A percentile compares a stretch with the other conserved stretches of the same genome.
phyloP scores from a whole-genome alignment of 257 asterid species.

The Solanum gandarillasii region DNA sequence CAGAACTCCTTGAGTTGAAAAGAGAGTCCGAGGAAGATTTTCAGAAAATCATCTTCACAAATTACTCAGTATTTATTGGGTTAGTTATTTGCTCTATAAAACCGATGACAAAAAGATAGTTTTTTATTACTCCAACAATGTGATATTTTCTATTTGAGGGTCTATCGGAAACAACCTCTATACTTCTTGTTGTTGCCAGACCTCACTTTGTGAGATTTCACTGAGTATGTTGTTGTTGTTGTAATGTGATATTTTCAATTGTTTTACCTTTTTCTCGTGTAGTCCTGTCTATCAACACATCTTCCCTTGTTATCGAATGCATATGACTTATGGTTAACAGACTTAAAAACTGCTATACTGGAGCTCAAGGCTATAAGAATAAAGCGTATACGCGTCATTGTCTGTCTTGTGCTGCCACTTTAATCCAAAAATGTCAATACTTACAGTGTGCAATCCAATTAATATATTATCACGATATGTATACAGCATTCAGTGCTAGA shows the following conservation, averaged over 20 bases:
- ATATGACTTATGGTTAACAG: neutral
- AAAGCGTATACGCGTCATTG: neutral
- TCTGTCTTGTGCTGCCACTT: neutral
- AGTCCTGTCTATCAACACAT: neutral
- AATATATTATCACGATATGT: neutral
- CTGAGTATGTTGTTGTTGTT: neutral
- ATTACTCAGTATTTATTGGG: conserved; percentile 55
- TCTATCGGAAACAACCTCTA: neutral
- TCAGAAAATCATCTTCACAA: conserved; percentile 49
- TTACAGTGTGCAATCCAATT: neutral
- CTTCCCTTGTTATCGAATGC: neutral
- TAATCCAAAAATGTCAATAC: neutral
- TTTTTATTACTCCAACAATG: neutral
- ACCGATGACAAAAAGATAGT: neutral
- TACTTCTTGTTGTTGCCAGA: neutral
- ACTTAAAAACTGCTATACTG: neutral
- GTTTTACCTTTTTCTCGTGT: neutral
- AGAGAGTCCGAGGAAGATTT: conserved; percentile 62
- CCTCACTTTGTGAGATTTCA: neutral
- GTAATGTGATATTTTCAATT: neutral
- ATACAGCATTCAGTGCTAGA: neutral
- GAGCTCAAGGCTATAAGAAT: neutral
- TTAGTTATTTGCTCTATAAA: conserved; percentile 12
- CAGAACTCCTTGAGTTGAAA: conserved; percentile 73
- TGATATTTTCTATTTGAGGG: neutral